These are phyloP conservation scores for Penicillium palitans DNA, from an alignment of 2,329 filamentous ascomycete species.

Conservation along the genomic window DNA sequence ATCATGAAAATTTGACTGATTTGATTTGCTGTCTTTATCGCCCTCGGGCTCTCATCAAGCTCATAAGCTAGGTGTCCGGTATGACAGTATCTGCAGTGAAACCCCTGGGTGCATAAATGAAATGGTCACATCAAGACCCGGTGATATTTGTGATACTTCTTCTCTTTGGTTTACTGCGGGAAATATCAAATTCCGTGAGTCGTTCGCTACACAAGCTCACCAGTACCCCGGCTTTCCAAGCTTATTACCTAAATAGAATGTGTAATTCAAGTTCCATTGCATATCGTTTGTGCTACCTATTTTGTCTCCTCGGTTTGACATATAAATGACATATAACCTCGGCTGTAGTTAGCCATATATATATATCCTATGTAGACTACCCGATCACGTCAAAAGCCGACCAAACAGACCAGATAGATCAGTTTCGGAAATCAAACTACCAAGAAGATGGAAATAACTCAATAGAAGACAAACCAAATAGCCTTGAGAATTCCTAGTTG, in stretches of 20 bases:
- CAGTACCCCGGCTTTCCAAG: background rate
- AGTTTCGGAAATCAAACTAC: background rate
- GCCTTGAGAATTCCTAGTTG: background rate
- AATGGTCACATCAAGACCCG: background rate
- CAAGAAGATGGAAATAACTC: too few species aligned
- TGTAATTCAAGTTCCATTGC: background rate
- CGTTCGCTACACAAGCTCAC: background rate
- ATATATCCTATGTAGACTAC: background rate
- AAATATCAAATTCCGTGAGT: background rate
- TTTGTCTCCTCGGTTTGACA: background rate
- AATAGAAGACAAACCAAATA: background rate
- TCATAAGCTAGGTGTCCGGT: background rate
- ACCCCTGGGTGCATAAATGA: background rate
- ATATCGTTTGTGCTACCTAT: background rate
- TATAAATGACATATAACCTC: background rate
- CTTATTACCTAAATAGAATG: background rate
- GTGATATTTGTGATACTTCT: background rate
- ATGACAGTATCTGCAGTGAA: slow-evolving; percentile 2
- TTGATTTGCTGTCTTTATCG: background rate
- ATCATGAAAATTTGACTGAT: background rate
- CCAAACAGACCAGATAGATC: background rate
- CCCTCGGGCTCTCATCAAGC: background rate
- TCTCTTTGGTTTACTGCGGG: background rate
- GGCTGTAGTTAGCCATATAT: background rate
- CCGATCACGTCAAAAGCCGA: background rate